phyloP scores from a whole-genome alignment of 495 filamentous ascomycete species.

The Aspergillus ostianus region DNA sequence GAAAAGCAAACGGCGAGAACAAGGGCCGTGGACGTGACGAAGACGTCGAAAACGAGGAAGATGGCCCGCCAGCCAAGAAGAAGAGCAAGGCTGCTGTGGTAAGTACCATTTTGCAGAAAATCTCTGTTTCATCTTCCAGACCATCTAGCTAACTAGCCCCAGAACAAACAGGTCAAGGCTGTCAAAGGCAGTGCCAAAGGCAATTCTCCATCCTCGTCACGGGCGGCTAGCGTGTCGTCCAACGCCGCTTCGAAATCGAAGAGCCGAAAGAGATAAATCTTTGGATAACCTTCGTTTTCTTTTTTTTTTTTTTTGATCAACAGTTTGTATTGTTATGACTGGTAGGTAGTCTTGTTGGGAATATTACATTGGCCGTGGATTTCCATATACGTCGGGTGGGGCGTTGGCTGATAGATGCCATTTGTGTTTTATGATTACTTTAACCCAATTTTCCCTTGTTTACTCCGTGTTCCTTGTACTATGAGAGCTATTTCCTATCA shows the following conservation, averaged over 20 bases:
- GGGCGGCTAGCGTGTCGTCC: constrained; percentile 57
- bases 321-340: constrained; percentile 16
- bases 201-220: constrained; percentile 50
- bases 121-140: background rate
- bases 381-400: constrained; percentile 17
- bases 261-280: constrained; percentile 46
- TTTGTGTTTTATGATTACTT: constrained; percentile 7
- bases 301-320: background rate
- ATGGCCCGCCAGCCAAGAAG: constrained; percentile 83
- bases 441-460: background rate
- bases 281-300: background rate
- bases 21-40: constrained; percentile 75
- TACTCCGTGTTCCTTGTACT: background rate
- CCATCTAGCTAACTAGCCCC: constrained; percentile 19
- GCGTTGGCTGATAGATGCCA: constrained; percentile 20
- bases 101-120: constrained; percentile 20
- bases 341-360: constrained; percentile 15
- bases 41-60: constrained; percentile 72
- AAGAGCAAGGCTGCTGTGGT: constrained; percentile 76
- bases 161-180: constrained; percentile 62
- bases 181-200: constrained; percentile 56
- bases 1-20: constrained; percentile 58
- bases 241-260: constrained; percentile 49
- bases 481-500: background rate
- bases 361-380: constrained; percentile 7